Evolutionary conservation across 1,284 basidiomycete genomes (phyloP).

Genomic region (Ceratobasidium sp.): DNA sequence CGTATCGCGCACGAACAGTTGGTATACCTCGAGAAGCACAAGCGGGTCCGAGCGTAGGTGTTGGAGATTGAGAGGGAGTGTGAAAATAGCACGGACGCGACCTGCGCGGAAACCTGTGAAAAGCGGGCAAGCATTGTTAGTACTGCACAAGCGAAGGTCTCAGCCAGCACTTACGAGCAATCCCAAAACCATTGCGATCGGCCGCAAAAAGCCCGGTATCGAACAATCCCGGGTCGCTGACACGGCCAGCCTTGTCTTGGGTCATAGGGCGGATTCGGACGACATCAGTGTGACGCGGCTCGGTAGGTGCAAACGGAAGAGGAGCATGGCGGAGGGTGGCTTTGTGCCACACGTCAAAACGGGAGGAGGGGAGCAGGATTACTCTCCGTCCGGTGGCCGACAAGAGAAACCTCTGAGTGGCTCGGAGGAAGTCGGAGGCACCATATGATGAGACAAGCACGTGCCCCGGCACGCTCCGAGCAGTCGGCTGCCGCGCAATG

Average conservation of each 20-base stretch:
- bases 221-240: neutral
- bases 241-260: neutral
- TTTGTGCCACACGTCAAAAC: conserved; percentile 27
- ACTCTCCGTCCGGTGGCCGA: neutral
- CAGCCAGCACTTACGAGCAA: too few species aligned
- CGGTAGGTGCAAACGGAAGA: neutral
- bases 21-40: neutral
- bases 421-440: conserved; percentile 5
- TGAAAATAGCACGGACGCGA: conserved; percentile 12
- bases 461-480: neutral
- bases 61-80: neutral
- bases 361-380: conserved; percentile 14
- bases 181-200: too few species aligned
- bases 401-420: neutral
- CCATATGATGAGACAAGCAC: conserved; percentile 9
- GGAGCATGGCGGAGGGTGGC: conserved; percentile 1
- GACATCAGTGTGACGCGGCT: neutral
- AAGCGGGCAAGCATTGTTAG: too few species aligned
- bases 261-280: neutral
- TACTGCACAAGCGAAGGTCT: too few species aligned
- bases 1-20: neutral
- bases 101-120: conserved; percentile 5
- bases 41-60: neutral
- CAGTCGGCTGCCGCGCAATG: conserved; percentile 3
- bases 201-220: conserved; percentile 16